Evolutionary conservation across 305 asterid genomes (phyloP).

Genomic region (Galium porrigens): DNA sequence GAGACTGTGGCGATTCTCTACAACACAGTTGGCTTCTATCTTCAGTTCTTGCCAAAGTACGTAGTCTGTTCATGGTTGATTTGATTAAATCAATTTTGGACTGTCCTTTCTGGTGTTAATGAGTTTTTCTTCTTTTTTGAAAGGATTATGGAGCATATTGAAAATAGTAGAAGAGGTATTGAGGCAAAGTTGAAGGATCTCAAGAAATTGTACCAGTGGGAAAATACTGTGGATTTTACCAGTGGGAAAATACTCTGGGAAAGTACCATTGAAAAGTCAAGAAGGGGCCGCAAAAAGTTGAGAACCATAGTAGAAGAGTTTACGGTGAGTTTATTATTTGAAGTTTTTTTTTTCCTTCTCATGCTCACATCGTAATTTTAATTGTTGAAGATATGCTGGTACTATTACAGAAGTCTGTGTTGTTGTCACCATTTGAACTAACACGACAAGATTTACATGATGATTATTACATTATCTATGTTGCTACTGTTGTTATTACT

Average conservation of each 20-base stretch:
- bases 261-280: constrained; percentile 48
- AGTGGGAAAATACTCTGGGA: constrained; percentile 62
- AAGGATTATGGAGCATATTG: constrained; percentile 50
- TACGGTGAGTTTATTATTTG: constrained; percentile 35
- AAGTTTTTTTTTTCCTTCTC: background rate
- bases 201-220: constrained; percentile 71
- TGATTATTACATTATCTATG: background rate
- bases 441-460: background rate
- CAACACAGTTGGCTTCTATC: constrained; percentile 70
- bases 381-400: background rate
- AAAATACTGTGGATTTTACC: constrained; percentile 40
- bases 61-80: constrained; percentile 16
- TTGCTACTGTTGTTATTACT: no score
- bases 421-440: background rate
- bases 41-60: constrained; percentile 69
- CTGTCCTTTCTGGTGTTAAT: constrained; percentile 16
- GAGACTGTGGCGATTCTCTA: constrained; percentile 57
- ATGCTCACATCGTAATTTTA: background rate
- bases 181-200: constrained; percentile 70
- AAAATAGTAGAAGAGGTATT: constrained; percentile 36
- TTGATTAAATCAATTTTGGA: background rate
- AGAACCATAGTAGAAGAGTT: constrained; percentile 62
- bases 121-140: constrained; percentile 11
- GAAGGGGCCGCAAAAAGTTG: constrained; percentile 58
- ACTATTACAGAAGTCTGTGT: background rate